Evolutionary conservation across 2,329 filamentous ascomycete genomes (phyloP), one percentile per base, ranked within the genome.

Genomic region (Plectosphaerella cucumerina): DNA sequence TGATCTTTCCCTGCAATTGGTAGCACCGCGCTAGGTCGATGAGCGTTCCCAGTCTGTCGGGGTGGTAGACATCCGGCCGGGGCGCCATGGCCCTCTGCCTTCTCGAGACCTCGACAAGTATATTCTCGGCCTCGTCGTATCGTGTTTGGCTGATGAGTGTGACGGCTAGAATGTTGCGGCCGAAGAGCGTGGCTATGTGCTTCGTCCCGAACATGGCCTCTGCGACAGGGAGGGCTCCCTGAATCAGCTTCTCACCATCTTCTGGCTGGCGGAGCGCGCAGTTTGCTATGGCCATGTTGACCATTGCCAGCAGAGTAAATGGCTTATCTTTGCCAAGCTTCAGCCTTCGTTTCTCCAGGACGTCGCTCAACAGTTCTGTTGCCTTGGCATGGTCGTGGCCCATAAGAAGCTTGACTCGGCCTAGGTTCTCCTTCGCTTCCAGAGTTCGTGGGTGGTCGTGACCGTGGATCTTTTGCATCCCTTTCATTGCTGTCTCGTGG

Each of bases 131-230:
- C 26, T 49, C 48, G 1, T 21, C 12, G 20, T 47, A 49, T 2
- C 43, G 48, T 3, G 35, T 17, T 18, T 49, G 48, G 11, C 52
- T 33, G 6, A 49, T 48, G 2, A 55, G 20, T 3, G 56, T 53
- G 23, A 47, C 49, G 4, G 54, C 52, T 3, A 58, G 52, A 14
- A 49, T 42, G 14, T 56, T 54, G 8, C 46, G 22, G 6, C 54
- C 56, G 18, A 56, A 56, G 1, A 55, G 34, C 12, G 48, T 47
- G 2, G 50, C 54, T 21, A 56, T 55, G 26, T 55, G 51, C 6
- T 52, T 26, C 4, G 44, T 2, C 2, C 49, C 52, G 5, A 42
- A 12, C 39, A 47, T 56, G 2, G 50, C 41, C 2, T 31, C n/a
- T 5, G 52, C 56, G 5, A 53, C 49, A 1, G 49, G 46, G 2